Base-by-base conservation (phyloP, 495 filamentous ascomycete species). In the Penicillium paxilli region DNA sequence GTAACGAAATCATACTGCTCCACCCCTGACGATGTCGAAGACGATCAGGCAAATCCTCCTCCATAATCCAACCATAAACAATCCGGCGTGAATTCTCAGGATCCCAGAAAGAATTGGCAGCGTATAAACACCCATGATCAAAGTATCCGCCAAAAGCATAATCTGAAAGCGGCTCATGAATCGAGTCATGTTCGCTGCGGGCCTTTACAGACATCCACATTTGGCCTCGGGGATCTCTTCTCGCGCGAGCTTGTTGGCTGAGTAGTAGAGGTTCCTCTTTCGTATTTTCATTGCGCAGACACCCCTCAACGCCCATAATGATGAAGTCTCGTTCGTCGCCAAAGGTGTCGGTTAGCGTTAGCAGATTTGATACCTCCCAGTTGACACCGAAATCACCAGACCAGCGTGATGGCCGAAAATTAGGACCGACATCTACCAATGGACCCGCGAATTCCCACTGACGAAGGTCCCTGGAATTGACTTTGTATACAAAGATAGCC, bases 311-410 rank as follows among this genome's bases (percentile, higher is more conserved):
- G 11, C 80, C 73, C 75, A 81, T 77, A 8, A 79, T 70, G 20
- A 76, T 59, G 33, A 80, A 80, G 44, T 76, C 75, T 38, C 78
- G 74, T 4, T 61, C 59, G 3, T 60, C 44, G 7, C 68, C 66
- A 4, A 70, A 72, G n/a, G 65, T 58, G 7, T 67, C 60, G 5
- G 56, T 45, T 16, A 84, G 62, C 0, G 74, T 74, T 44, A 77
- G 73, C 47, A 81, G 71, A 24, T 78, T 80, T 6, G 68, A 68
- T n/a, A 83, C 79, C 60, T 85, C 81, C 66, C 82, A 84, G 61
- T 84, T 85, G 45, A 75, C 78, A 0, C 76, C 80, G 33, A 78
- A 73, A n/a, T 75, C 70, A 3, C 79, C 78, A 0, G 79, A 75
- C 72, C 72, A 75, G 32, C 69, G 64, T 3, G 71, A 80, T 38